Conservation (phyloP, 2,329 filamentous ascomycete species). For the Ascochyta lentis region DNA sequence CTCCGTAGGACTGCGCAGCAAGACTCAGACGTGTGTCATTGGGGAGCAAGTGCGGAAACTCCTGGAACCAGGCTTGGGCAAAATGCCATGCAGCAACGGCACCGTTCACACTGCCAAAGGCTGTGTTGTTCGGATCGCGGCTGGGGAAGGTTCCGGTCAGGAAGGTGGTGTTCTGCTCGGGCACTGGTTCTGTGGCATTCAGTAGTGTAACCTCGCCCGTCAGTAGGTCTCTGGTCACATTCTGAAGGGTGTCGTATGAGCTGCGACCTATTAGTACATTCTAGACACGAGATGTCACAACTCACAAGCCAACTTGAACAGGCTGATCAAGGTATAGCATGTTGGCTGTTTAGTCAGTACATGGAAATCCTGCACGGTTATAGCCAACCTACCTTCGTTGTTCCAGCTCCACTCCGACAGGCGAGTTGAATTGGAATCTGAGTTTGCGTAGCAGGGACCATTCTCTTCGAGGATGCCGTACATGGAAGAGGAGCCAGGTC, state of each 20-base stretch:
- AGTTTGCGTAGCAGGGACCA: conserved; percentile 24
- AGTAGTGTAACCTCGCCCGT: conserved; percentile 20
- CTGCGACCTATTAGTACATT: conserved; percentile 25
- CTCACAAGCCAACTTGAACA: conserved; percentile 60
- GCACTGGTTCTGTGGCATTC: conserved; percentile 20
- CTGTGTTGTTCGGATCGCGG: conserved; percentile 25
- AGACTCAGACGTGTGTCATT: conserved; percentile 29
- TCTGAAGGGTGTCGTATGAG: conserved; percentile 52
- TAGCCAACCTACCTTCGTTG: conserved; percentile 27
- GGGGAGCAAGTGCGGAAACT: conserved; percentile 29
- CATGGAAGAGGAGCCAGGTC: conserved; percentile 27
- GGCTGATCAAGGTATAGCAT: conserved; percentile 72
- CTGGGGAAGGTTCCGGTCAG: conserved; percentile 27
- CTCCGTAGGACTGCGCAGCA: conserved; percentile 55
- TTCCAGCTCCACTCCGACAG: conserved; percentile 35
- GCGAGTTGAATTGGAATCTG: conserved; percentile 27
- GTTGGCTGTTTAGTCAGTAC: conserved; percentile 21
- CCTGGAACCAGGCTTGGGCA: conserved; percentile 29
- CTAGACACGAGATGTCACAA: background rate
- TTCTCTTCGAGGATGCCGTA: conserved; percentile 28
- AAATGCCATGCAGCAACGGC: conserved; percentile 31
- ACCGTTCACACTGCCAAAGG: conserved; percentile 26
- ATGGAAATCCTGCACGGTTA: no score
- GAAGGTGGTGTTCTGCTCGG: conserved; percentile 26
- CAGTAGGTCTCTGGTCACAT: conserved; percentile 26